Evolutionary conservation across 2,329 filamentous ascomycete species (phyloP).

Genomic region (Penicillium hordei): DNA sequence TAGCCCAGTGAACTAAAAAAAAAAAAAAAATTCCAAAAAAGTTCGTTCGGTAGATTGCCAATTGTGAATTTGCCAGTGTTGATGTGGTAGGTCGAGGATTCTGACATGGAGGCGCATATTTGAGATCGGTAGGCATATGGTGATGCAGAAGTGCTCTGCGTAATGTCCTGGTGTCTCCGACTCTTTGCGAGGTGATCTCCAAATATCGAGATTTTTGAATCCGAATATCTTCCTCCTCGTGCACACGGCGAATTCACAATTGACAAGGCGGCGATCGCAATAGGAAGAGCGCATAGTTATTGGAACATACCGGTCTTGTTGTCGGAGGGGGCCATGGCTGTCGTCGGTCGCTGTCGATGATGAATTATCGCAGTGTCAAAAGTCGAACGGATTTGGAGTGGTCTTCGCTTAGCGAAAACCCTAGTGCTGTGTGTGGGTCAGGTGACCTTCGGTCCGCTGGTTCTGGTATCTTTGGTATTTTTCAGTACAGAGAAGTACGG

Average conservation of each 20-base stretch:
- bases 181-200: constrained; percentile 5
- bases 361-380: constrained; percentile 46
- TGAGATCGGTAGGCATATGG: background rate
- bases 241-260: constrained; percentile 25
- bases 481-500: background rate
- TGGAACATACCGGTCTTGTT: constrained; percentile 48
- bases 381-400: constrained; percentile 39
- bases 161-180: background rate
- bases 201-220: constrained; percentile 11
- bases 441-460: constrained; percentile 29
- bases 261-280: constrained; percentile 43
- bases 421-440: constrained; percentile 43
- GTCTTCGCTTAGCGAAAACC: constrained; percentile 45
- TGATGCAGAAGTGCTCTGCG: background rate
- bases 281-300: constrained; percentile 20
- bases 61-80: constrained; percentile 14
- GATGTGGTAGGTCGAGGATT: background rate
- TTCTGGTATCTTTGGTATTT: constrained; percentile 11
- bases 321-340: constrained; percentile 49
- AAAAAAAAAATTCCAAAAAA: constrained; percentile 17
- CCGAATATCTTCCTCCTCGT: constrained; percentile 6
- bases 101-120: background rate
- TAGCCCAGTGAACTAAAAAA: constrained; percentile 25
- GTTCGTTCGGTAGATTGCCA: constrained; percentile 13
- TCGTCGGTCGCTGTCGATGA: constrained; percentile 43